Conservation (phyloP, 176 grass and related monocot species). For the Raddia guianensis region DNA sequence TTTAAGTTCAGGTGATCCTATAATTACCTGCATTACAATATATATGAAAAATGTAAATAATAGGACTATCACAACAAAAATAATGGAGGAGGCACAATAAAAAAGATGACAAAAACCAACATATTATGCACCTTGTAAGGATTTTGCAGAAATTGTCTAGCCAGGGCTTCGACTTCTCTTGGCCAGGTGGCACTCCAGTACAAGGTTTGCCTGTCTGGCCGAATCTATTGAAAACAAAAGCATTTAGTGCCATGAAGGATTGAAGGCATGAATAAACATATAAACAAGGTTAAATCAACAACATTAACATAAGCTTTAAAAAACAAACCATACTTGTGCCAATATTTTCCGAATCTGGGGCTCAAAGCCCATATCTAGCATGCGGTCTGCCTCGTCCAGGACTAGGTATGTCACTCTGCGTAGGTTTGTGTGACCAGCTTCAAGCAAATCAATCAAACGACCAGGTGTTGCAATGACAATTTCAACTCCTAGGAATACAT, state of each 20-base stretch:
- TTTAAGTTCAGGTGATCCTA: conserved; percentile 93
- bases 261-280: background rate
- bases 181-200: conserved; percentile 99
- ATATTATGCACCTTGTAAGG: conserved; percentile 72
- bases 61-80: background rate
- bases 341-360: conserved; percentile 95
- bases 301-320: background rate
- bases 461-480: conserved; percentile 94
- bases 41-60: conserved; percentile 32
- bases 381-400: conserved; percentile 93
- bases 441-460: conserved; percentile 89
- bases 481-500: conserved; percentile 66
- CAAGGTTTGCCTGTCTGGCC: conserved; percentile 93
- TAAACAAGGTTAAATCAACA: background rate
- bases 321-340: conserved; percentile 61
- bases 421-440: conserved; percentile 86
- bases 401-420: conserved; percentile 88
- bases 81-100: background rate
- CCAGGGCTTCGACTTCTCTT: conserved; percentile 85
- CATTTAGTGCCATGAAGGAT: background rate
- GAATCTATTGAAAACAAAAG: conserved; percentile 62
- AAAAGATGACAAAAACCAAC: background rate
- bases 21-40: conserved; percentile 68
- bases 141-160: conserved; percentile 87
- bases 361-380: conserved; percentile 99